These are phyloP conservation scores for Limnanthes douglasii DNA, from an alignment of 345 rosid genomes.

Conservation along the genomic window DNA sequence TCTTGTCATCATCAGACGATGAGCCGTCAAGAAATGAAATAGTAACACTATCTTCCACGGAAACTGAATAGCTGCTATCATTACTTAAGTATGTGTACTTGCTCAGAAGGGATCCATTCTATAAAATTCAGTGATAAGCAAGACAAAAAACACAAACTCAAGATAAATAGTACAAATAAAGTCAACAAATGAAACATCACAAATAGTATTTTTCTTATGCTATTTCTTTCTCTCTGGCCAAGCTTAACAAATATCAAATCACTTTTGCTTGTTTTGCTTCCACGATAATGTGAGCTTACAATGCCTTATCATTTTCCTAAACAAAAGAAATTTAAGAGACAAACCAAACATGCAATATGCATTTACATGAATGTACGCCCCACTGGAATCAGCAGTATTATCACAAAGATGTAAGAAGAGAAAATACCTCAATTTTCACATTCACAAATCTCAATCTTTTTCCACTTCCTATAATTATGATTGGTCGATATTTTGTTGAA, in stretches of 20 bases:
- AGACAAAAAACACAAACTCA: slow-evolving; percentile 4
- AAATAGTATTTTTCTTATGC: no score
- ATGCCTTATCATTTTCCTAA: no score
- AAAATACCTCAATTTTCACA: slow-evolving; percentile 74
- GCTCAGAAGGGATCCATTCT: slow-evolving; percentile 83
- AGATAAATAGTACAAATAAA: slow-evolving; percentile 6
- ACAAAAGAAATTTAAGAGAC: no score
- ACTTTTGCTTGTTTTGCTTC: no score
- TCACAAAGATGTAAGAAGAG: slow-evolving; percentile 5
- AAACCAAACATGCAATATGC: no score
- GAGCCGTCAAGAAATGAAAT: slow-evolving; percentile 41
- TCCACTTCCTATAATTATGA: slow-evolving; percentile 78
- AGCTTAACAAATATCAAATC: no score
- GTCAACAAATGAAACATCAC: no score
- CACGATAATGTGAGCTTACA: no score
- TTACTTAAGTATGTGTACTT: slow-evolving; percentile 77
- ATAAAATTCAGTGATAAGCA: slow-evolving; percentile 13
- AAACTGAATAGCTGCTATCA: slow-evolving; percentile 81
- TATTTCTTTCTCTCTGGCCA: no score
- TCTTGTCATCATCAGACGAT: slow-evolving; percentile 27
- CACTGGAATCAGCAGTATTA: no score
- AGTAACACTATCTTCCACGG: slow-evolving; percentile 76
- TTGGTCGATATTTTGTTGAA: slow-evolving; percentile 41
- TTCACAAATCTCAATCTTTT: slow-evolving; percentile 83
- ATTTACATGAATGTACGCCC: no score